Conservation (phyloP, 2,329 filamentous ascomycete species). For the Colletotrichum sidae region DNA sequence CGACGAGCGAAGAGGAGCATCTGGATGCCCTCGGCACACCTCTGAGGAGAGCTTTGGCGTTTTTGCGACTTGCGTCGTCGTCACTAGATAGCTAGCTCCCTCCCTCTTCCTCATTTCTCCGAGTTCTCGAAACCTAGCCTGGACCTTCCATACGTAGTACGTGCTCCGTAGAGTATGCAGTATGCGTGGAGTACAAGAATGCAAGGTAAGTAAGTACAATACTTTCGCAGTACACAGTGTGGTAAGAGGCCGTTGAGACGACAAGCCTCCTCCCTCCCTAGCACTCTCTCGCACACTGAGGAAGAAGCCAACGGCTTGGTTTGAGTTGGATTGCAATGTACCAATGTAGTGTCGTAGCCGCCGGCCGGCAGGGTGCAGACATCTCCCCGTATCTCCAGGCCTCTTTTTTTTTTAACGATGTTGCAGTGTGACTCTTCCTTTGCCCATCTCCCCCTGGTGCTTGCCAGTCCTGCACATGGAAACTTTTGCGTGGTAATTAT, state of each 20-base stretch:
- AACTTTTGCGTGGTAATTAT: not conserved
- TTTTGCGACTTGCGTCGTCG: conserved; percentile 6
- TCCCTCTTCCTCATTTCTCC: conserved; percentile 11
- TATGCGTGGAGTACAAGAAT: no score
- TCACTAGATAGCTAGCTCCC: not conserved
- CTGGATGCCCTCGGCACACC: not conserved
- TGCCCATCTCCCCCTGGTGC: not conserved
- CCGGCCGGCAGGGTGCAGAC: conserved; percentile 3
- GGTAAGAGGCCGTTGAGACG: not conserved
- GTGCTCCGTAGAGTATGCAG: no score
- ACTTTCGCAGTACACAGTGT: no score
- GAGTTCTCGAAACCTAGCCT: conserved; percentile 28
- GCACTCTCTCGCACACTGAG: not conserved
- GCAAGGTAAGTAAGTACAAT: no score
- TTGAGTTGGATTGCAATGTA: conserved; percentile 1
- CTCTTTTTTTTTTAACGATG: not conserved
- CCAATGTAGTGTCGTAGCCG: conserved; percentile 3
- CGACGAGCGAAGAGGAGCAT: no score
- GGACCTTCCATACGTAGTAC: not conserved
- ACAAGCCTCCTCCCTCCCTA: not conserved
- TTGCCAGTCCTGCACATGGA: not conserved
- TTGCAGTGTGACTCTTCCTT: not conserved
- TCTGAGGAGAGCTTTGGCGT: conserved; percentile 1
- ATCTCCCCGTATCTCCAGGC: not conserved
- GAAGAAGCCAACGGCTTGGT: not conserved